Percentiles rank a stretch among this genome's conserved stretches.
Evolutionary conservation across 768 basidiomycete species (phyloP).

Genomic region (Rhodotorula diobovata): DNA sequence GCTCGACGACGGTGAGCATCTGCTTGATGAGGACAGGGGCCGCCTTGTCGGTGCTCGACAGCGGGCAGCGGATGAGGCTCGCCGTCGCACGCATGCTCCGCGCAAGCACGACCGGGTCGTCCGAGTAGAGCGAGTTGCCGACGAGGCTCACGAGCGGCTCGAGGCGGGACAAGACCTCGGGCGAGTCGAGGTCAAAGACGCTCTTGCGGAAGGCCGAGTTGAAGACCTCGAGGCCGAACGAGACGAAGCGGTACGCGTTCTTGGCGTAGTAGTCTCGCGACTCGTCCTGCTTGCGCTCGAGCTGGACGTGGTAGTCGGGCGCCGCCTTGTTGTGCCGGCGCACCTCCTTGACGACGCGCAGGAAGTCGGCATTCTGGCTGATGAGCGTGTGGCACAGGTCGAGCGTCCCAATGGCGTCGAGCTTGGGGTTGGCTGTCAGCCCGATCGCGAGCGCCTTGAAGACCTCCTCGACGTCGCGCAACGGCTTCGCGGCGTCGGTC

Average conservation of each 20-base stretch:
- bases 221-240: conserved; percentile 86
- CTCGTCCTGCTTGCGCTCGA: conserved; percentile 60
- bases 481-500: conserved; percentile 70
- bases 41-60: conserved; percentile 67
- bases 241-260: conserved; percentile 86
- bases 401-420: conserved; percentile 66
- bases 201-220: conserved; percentile 78
- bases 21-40: conserved; percentile 78
- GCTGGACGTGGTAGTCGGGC: conserved; percentile 59
- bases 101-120: conserved; percentile 65
- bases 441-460: conserved; percentile 75
- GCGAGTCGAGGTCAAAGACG: conserved; percentile 76
- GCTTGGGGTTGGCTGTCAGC: conserved; percentile 71
- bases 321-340: conserved; percentile 33
- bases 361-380: conserved; percentile 81
- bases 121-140: conserved; percentile 87
- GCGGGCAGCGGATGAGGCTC: conserved; percentile 74
- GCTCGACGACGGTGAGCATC: conserved; percentile 73
- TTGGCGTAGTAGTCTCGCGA: conserved; percentile 56
- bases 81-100: conserved; percentile 75
- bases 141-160: conserved; percentile 80
- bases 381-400: conserved; percentile 82
- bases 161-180: conserved; percentile 68
- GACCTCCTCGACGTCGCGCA: conserved; percentile 82
- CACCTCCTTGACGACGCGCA: conserved; percentile 51